These are phyloP conservation scores for Tuber microsphaerosporum DNA, from an alignment of 495 filamentous ascomycete species.

Conservation along the genomic window DNA sequence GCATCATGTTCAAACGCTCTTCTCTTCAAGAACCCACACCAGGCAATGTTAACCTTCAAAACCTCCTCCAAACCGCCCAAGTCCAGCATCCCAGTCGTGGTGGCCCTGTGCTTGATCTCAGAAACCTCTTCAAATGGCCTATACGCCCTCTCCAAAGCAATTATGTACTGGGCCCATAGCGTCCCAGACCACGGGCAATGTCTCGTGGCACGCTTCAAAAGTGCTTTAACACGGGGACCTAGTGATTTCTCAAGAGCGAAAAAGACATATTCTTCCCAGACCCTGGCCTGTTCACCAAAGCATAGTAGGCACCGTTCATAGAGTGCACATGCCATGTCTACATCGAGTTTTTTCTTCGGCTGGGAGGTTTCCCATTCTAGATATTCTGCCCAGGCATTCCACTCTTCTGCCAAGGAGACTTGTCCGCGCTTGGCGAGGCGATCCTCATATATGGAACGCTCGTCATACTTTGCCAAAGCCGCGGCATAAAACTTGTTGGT, in stretches of 20 bases:
- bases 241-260: constrained; percentile 40
- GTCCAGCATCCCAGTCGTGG: constrained; percentile 67
- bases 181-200: constrained; percentile 89
- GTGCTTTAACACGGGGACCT: constrained; percentile 44
- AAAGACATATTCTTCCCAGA: constrained; percentile 40
- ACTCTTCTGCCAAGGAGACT: constrained; percentile 48
- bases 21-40: constrained; percentile 86
- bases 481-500: constrained; percentile 58
- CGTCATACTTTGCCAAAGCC: constrained; percentile 60
- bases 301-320: constrained; percentile 64
- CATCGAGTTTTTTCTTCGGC: constrained; percentile 47
- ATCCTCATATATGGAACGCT: constrained; percentile 66
- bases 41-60: constrained; percentile 78
- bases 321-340: constrained; percentile 47
- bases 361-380: constrained; percentile 72
- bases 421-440: constrained; percentile 54
- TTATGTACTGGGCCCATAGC: constrained; percentile 81
- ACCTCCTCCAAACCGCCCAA: constrained; percentile 71
- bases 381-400: constrained; percentile 55
- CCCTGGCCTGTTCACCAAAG: constrained; percentile 55
- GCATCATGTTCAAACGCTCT: constrained; percentile 67
- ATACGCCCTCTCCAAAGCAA: constrained; percentile 69
- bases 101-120: constrained; percentile 84
- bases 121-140: constrained; percentile 72
- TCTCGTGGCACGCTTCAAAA: constrained; percentile 67